A percentile compares a stretch with the other conserved stretches of the same genome.
Conservation (phyloP, 2,329 filamentous ascomycete species). For the Neonectria ditissima region DNA sequence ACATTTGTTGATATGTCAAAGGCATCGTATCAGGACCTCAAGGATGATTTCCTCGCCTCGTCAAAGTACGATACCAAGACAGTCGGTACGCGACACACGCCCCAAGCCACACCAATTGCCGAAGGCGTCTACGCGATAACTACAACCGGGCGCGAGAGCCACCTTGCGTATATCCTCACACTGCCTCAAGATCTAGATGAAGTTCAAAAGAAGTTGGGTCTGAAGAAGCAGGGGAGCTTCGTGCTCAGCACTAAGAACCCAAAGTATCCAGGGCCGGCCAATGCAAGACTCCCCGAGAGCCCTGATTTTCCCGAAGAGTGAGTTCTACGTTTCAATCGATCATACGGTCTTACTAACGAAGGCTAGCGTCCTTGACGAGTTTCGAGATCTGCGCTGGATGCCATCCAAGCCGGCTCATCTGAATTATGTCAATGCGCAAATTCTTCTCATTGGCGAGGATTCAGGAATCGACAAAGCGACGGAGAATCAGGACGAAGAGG, state of each 20-base stretch:
- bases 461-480: conserved; percentile 67
- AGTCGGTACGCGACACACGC: conserved; percentile 73
- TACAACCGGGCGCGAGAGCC: conserved; percentile 75
- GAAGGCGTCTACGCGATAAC: conserved; percentile 90
- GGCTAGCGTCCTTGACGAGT: conserved; percentile 75
- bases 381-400: conserved; percentile 79
- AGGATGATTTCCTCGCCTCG: conserved; percentile 75
- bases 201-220: conserved; percentile 79
- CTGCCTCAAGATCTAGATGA: conserved; percentile 76
- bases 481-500: conserved; percentile 52
- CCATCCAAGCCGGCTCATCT: conserved; percentile 79
- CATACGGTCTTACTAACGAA: conserved; percentile 12
- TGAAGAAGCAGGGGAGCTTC: conserved; percentile 79
- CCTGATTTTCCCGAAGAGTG: conserved; percentile 79
- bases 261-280: conserved; percentile 72
- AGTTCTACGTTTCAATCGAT: conserved; percentile 43
- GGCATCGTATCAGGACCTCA: conserved; percentile 74
- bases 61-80: conserved; percentile 83
- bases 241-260: conserved; percentile 86
- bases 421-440: conserved; percentile 79
- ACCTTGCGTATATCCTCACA: conserved; percentile 84
- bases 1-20: conserved; percentile 84
- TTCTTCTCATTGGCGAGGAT: conserved; percentile 82
- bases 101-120: conserved; percentile 79
- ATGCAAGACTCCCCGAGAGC: conserved; percentile 70